Conservation (phyloP, 1,139 yeast species). For the Debaryomyces subglobosus region DNA sequence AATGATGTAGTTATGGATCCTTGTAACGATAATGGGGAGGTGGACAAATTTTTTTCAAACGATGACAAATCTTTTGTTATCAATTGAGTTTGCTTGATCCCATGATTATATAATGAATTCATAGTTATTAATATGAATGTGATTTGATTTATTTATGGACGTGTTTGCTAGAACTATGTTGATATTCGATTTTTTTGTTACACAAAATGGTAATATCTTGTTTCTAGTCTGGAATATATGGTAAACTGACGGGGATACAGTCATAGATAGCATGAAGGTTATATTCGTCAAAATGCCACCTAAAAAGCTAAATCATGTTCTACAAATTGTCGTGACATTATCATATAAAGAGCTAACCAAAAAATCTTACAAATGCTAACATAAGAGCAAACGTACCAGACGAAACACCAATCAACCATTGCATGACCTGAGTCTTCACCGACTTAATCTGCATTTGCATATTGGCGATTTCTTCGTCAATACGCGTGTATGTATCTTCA, state of each 20-base stretch:
- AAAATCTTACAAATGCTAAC: conserved; percentile 83
- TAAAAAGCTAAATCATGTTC: neutral
- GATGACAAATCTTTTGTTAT: conserved; percentile 67
- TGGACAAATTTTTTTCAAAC: conserved; percentile 67
- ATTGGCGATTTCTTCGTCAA: conserved; percentile 93
- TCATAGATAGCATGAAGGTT: neutral
- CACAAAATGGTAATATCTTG: neutral
- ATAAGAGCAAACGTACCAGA: conserved; percentile 97
- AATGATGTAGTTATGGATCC: conserved; percentile 85
- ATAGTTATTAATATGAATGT: conserved; percentile 15
- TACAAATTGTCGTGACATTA: neutral
- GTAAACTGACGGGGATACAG: neutral
- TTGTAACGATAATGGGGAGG: conserved; percentile 75
- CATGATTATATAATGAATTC: conserved; percentile 90
- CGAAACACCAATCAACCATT: conserved; percentile 97
- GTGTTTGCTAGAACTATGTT: neutral
- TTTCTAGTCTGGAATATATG: neutral
- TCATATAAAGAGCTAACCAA: conserved; percentile 48
- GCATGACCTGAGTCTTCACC: conserved; percentile 94
- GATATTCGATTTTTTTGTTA: neutral
- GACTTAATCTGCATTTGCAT: conserved; percentile 94
- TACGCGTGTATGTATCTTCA: conserved; percentile 91
- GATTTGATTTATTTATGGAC: neutral
- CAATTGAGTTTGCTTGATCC: conserved; percentile 79
- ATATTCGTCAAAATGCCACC: neutral